Percentiles rank a stretch among this genome's conserved stretches.
phyloP scores from a whole-genome alignment of 345 rosid species.

The Gossypium sturtianum region DNA sequence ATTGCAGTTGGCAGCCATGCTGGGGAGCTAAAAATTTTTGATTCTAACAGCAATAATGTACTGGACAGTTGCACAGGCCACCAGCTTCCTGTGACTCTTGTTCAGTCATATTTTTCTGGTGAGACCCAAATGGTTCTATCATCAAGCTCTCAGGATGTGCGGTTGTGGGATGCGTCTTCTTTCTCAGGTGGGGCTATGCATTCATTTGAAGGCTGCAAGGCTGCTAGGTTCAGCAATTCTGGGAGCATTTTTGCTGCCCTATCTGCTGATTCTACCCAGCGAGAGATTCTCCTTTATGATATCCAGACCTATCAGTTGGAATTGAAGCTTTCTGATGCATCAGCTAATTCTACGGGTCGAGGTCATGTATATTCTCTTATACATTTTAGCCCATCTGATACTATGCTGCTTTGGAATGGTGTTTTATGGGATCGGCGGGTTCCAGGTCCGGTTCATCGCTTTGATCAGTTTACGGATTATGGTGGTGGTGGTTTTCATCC shows the following conservation, averaged over 20 bases:
- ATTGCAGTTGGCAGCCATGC: conserved; percentile 88
- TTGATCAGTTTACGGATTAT: conserved; percentile 89
- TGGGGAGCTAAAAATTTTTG: conserved; percentile 78
- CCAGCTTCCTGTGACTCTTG: conserved; percentile 64
- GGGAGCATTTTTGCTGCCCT: conserved; percentile 72
- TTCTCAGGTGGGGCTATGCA: conserved; percentile 62
- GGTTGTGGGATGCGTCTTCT: conserved; percentile 80
- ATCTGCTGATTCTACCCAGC: conserved; percentile 42
- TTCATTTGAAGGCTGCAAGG: conserved; percentile 77
- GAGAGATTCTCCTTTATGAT: conserved; percentile 86
- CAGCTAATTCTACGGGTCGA: conserved; percentile 51
- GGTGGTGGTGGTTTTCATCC: conserved; percentile 99
- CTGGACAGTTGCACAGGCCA: conserved; percentile 75
- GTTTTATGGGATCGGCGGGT: conserved; percentile 74
- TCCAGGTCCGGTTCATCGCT: conserved; percentile 52
- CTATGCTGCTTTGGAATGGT: conserved; percentile 91
- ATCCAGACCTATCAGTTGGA: conserved; percentile 58
- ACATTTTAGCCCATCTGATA: conserved; percentile 84
- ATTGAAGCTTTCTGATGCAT: conserved; percentile 54
- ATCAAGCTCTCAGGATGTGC: conserved; percentile 78
- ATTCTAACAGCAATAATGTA: conserved; percentile 56
- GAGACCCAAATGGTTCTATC: conserved; percentile 75
- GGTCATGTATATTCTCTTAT: conserved; percentile 68
- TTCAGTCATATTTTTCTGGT: conserved; percentile 60
- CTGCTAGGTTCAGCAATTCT: conserved; percentile 83